phyloP scores from a whole-genome alignment of 2,329 filamentous ascomycete genomes.

The Arachnomyces sp. region DNA sequence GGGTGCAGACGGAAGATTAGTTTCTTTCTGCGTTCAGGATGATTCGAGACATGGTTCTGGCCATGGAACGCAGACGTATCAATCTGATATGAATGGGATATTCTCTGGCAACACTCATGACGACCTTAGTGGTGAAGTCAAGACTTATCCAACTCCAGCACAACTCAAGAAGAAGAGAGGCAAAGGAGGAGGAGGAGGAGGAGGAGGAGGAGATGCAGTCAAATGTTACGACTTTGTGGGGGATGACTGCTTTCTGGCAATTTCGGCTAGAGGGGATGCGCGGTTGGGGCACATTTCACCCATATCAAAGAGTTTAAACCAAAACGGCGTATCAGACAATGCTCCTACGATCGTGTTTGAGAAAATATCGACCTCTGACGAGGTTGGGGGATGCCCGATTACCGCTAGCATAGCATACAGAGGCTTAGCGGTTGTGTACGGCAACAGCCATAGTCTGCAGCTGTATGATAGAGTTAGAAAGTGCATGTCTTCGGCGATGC shows the following conservation, averaged over 20 bases:
- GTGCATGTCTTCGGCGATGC: too few relatives aligned
- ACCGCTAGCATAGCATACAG: too few relatives aligned
- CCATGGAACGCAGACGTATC: too few relatives aligned
- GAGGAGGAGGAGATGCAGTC: slow-evolving; percentile 10
- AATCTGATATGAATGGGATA: slow-evolving; percentile 3
- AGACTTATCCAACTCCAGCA: not conserved
- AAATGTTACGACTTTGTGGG: slow-evolving; percentile 28
- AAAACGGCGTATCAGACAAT: too few relatives aligned
- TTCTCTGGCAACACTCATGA: not conserved
- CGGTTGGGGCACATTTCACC: slow-evolving; percentile 22
- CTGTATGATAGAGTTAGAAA: too few relatives aligned
- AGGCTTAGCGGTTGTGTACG: too few relatives aligned
- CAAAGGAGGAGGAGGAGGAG: not conserved
- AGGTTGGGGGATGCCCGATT: too few relatives aligned
- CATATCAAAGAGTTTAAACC: not conserved
- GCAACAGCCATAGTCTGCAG: too few relatives aligned
- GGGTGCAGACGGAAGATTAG: slow-evolving; percentile 68
- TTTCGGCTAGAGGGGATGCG: slow-evolving; percentile 22
- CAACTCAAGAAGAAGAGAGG: slow-evolving; percentile 7
- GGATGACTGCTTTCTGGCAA: slow-evolving; percentile 25
- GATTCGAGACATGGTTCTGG: not conserved
- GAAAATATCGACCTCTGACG: too few relatives aligned
- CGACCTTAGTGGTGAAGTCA: slow-evolving; percentile 12
- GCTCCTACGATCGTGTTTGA: too few relatives aligned
- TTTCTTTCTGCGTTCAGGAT: slow-evolving; percentile 18